phyloP scores from a whole-genome alignment of 1,139 yeast genomes.

The Protomyces inouyei region DNA sequence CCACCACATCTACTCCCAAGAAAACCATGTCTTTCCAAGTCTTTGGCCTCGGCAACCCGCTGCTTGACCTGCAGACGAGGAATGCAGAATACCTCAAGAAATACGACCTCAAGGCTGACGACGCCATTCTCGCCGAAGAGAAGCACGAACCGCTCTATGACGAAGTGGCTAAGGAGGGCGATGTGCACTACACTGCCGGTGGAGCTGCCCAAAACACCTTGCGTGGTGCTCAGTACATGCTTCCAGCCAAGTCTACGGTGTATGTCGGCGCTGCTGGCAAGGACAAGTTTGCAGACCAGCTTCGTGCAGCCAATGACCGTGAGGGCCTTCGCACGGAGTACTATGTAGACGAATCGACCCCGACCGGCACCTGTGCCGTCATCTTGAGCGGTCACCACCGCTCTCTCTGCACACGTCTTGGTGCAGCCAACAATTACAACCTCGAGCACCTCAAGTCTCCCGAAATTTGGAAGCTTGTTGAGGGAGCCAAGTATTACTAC shows the following conservation, averaged over 20 bases:
- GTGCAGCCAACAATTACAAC: slow-evolving; percentile 96
- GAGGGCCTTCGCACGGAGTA: slow-evolving; percentile 88
- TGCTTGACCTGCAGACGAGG: slow-evolving; percentile 82
- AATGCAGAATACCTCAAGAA: slow-evolving; percentile 40
- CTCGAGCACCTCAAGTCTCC: slow-evolving; percentile 80
- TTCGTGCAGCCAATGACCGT: slow-evolving; percentile 71
- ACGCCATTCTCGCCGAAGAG: slow-evolving; percentile 88
- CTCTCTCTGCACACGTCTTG: slow-evolving; percentile 91
- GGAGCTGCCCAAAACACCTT: slow-evolving; percentile 99
- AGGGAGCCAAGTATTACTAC: slow-evolving; percentile 74
- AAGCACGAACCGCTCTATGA: slow-evolving; percentile 80
- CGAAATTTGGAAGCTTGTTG: slow-evolving; percentile 85
- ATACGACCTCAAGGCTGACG: slow-evolving; percentile 81
- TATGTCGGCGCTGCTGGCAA: slow-evolving; percentile 96
- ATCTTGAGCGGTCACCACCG: slow-evolving; percentile 82
- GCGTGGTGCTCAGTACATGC: slow-evolving; percentile 91
- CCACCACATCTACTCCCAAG: background rate
- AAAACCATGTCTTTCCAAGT: slow-evolving; percentile 18
- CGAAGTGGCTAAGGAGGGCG: slow-evolving; percentile 57
- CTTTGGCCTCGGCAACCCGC: slow-evolving; percentile 45
- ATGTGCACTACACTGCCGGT: slow-evolving; percentile 80
- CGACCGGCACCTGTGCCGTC: slow-evolving; percentile 98
- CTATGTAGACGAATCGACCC: slow-evolving; percentile 57
- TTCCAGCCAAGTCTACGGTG: slow-evolving; percentile 76
- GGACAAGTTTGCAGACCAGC: slow-evolving; percentile 78